Conservation (phyloP, 768 basidiomycete genomes). For the Lepiota venenata region DNA sequence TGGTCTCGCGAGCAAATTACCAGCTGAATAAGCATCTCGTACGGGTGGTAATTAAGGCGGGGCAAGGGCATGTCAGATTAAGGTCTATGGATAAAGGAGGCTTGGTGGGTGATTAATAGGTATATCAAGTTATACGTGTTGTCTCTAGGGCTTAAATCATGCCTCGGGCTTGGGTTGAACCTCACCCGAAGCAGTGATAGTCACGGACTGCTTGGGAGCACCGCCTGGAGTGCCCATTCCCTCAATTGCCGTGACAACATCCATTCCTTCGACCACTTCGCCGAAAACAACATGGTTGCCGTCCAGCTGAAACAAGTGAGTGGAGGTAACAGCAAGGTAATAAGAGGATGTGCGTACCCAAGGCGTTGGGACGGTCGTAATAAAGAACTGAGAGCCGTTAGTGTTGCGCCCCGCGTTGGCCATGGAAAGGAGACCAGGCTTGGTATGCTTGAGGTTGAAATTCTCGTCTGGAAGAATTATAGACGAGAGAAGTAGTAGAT, state of each 20-base stretch:
- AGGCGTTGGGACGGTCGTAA: conserved; percentile 68
- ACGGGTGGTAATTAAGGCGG: too few species aligned
- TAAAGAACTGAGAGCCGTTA: conserved; percentile 84
- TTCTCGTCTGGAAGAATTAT: conserved; percentile 63
- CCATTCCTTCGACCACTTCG: conserved; percentile 61
- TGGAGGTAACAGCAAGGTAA: neutral
- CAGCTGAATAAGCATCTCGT: too few species aligned
- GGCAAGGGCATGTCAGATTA: too few species aligned
- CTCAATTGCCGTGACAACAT: conserved; percentile 63
- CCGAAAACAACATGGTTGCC: conserved; percentile 72
- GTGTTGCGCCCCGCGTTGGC: conserved; percentile 85
- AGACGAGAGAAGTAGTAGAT: neutral
- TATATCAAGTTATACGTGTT: too few species aligned
- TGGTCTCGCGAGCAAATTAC: too few species aligned
- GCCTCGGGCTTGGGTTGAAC: neutral
- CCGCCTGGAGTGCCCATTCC: conserved; percentile 35
- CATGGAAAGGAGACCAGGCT: conserved; percentile 66
- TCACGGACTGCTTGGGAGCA: conserved; percentile 39
- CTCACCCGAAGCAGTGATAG: conserved; percentile 58
- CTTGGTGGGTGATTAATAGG: too few species aligned
- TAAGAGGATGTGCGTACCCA: conserved; percentile 40
- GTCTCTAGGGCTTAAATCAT: neutral
- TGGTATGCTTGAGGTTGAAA: conserved; percentile 67
- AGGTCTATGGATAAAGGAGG: too few species aligned
- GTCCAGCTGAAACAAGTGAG: conserved; percentile 40